Evolutionary conservation across 495 filamentous ascomycete species (phyloP), one percentile per base, ranked within the genome.

Genomic region (Aspergillus sclerotioniger): DNA sequence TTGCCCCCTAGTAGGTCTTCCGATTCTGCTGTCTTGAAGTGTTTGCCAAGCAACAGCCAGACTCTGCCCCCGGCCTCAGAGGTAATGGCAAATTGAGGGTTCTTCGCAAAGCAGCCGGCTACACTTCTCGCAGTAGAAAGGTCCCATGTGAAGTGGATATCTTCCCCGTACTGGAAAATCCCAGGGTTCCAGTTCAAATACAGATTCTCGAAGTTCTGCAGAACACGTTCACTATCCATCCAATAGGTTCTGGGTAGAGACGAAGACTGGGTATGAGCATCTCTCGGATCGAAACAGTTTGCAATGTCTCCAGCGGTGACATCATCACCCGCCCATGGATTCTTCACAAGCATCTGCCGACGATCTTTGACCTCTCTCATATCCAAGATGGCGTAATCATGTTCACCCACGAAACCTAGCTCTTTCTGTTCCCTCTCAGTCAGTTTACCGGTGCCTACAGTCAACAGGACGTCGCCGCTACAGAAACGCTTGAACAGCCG

Each of bases 181-280:
- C 80, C 82, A 6, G 95, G 92, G 63, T 96, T 96, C 95, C 95
- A 99, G 71, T 97, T 99, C 45, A 98, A 76, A 71, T 98, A 99
- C 29, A 98, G 80, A 21, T 92, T 95, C 59, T 96, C 90, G 61
- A 96, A 99, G 64, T 94, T 84, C 62, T 94, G 92, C 31, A 91
- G 80, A 7, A 96, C 83, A 51, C 90, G 87, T 54, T 92, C 87
- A 37, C 92, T 82, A 28, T 85, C 83, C 76, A 98, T 96, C 92
- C 94, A 97, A 67, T 98, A 96, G 21, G 84, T 86, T 8, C 92
- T 91, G 15, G 88, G 86, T 0, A 73, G 67, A 37, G 76, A 65
- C 37, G 65, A 61, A 6, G 67, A 58, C 29, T 55, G 46, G 19
- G 62, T 50, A 20, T 58, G 47, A 20, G 57, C 15, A 13, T 67